Conservation (phyloP, 2,329 filamentous ascomycete genomes). For the Penicillium sumatraense region DNA sequence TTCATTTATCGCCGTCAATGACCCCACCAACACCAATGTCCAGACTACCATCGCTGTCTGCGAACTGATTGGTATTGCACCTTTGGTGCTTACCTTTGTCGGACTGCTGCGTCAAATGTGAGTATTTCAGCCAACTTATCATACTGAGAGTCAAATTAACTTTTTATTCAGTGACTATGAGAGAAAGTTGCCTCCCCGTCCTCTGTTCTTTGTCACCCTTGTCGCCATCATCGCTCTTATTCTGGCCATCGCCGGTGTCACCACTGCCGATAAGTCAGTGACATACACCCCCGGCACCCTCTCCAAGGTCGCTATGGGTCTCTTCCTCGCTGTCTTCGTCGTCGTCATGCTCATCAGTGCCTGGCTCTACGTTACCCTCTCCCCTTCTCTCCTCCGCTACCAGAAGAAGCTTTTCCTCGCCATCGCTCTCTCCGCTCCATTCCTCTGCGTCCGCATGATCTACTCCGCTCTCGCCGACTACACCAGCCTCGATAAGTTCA, state of each 20-base stretch:
- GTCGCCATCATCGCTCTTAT: conserved; percentile 27
- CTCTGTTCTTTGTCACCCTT: conserved; percentile 12
- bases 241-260: conserved; percentile 30
- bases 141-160: not conserved
- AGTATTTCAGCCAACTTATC: conserved; percentile 11
- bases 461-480: conserved; percentile 32
- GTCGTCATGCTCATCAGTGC: conserved; percentile 16
- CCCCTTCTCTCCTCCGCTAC: conserved; percentile 9
- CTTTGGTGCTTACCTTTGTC: conserved; percentile 32
- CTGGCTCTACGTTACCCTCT: conserved; percentile 19
- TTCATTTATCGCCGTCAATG: conserved; percentile 26
- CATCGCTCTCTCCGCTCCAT: conserved; percentile 30
- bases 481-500: conserved; percentile 6
- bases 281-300: conserved; percentile 11
- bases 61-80: conserved; percentile 35
- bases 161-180: conserved; percentile 8
- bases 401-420: conserved; percentile 36
- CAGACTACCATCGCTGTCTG: conserved; percentile 30
- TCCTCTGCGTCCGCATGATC: conserved; percentile 32
- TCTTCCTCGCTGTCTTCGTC: conserved; percentile 30
- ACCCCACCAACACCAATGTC: conserved; percentile 10
- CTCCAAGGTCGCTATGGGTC: conserved; percentile 28
- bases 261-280: conserved; percentile 4
- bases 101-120: conserved; percentile 35
- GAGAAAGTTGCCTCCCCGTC: conserved; percentile 20